These are phyloP conservation scores for Acer yangbiense DNA, from an alignment of 345 rosid species.

Conservation along the genomic window DNA sequence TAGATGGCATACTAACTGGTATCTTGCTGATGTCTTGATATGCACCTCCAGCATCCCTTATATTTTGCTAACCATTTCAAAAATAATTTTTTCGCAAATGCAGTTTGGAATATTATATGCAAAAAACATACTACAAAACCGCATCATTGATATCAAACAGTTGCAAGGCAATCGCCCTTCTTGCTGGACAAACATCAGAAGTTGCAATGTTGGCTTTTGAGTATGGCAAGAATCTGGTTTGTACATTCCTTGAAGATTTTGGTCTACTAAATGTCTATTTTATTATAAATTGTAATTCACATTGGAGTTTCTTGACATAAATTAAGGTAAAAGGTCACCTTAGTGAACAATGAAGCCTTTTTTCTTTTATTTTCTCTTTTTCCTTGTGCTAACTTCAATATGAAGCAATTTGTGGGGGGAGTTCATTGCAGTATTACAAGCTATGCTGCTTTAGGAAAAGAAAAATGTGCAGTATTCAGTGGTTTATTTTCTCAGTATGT, in stretches of 20 bases:
- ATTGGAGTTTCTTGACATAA: not conserved
- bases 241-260: conserved; percentile 33
- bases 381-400: not conserved
- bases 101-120: conserved; percentile 88
- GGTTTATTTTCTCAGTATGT: not conserved
- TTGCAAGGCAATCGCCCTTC: conserved; percentile 88
- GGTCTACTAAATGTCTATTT: not conserved
- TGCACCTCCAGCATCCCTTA: not conserved
- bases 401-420: not conserved
- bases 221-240: conserved; percentile 90
- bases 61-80: conserved; percentile 14
- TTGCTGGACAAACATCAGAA: conserved; percentile 88
- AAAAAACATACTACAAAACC: conserved; percentile 88
- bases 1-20: no score
- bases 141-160: conserved; percentile 90
- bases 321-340: not conserved
- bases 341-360: not conserved
- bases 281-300: not conserved
- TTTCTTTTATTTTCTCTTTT: not conserved
- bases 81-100: conserved; percentile 21
- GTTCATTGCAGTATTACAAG: not conserved
- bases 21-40: not conserved
- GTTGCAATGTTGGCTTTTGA: conserved; percentile 84
- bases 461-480: not conserved
- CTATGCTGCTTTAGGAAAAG: not conserved